A percentile compares a stretch with the other conserved stretches of the same genome.
Conservation (phyloP, 2,329 filamentous ascomycete genomes). For the Xylaria sp. region DNA sequence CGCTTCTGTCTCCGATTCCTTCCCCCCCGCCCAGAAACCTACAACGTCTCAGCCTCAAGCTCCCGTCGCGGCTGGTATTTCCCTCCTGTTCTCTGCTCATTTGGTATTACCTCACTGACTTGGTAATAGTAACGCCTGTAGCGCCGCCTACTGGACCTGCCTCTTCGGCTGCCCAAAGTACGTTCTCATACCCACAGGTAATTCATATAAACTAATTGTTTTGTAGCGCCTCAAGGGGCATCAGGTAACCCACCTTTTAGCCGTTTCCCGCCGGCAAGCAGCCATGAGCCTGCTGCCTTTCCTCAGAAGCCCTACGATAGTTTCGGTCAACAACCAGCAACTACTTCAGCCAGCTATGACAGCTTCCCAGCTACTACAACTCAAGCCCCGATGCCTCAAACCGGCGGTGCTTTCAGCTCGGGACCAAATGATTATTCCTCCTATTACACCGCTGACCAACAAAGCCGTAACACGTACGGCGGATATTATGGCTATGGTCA, state of each 20-base stretch:
- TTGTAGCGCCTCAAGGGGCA: conserved; percentile 59
- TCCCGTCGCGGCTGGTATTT: conserved; percentile 41
- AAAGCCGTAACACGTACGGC: conserved; percentile 75
- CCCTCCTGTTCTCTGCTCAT: conserved; percentile 16
- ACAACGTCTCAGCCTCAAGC: conserved; percentile 51
- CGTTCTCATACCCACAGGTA: conserved; percentile 38
- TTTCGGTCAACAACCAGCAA: conserved; percentile 73
- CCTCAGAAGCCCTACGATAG: conserved; percentile 85
- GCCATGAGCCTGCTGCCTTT: conserved; percentile 65
- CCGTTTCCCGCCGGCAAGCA: conserved; percentile 68
- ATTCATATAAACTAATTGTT: conserved; percentile 43
- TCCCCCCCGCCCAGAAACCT: conserved; percentile 59
- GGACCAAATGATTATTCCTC: conserved; percentile 80
- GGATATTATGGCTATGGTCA: conserved; percentile 72
- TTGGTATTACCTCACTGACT: conserved; percentile 30
- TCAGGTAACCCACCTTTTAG: conserved; percentile 69
- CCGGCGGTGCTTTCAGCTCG: conserved; percentile 72
- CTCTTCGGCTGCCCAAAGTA: conserved; percentile 38
- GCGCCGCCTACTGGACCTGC: conserved; percentile 38
- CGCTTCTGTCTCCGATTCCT: conserved; percentile 59
- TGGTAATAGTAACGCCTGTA: conserved; percentile 37
- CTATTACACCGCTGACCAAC: conserved; percentile 84
- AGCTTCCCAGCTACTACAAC: conserved; percentile 62
- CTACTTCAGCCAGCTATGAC: conserved; percentile 58
- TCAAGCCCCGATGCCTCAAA: conserved; percentile 61